These are phyloP conservation scores for Euphrasia confusa DNA, from an alignment of 257 asterid genomes.

Conservation along the genomic window DNA sequence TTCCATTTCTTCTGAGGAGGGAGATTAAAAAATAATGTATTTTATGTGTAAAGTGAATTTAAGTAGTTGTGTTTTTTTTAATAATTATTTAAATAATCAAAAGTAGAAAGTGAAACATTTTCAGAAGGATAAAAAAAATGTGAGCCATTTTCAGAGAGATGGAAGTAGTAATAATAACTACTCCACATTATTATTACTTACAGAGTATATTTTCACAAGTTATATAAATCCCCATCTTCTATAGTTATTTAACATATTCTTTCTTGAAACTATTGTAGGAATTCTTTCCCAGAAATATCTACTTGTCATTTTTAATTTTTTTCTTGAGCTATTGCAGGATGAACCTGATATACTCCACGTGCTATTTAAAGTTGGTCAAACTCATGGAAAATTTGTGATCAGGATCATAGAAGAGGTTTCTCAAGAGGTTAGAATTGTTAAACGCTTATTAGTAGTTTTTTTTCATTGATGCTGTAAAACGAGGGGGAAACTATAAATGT, in stretches of 20 bases:
- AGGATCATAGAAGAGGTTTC: conserved; percentile 47
- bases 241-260: background rate
- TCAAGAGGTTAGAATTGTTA: conserved; percentile 50
- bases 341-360: conserved; percentile 62
- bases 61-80: no score
- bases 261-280: background rate
- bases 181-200: no score
- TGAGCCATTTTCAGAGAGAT: no score
- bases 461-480: conserved; percentile 10
- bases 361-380: conserved; percentile 56
- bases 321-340: conserved; percentile 51
- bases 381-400: conserved; percentile 57
- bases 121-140: no score
- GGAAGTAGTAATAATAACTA: no score
- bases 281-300: background rate
- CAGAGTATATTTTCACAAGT: background rate
- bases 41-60: no score
- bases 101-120: no score
- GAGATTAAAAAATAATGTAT: no score
- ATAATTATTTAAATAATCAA: no score
- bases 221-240: background rate
- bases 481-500: background rate
- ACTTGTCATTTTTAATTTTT: background rate
- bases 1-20: no score
- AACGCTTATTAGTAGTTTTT: conserved; percentile 15